phyloP scores from a whole-genome alignment of 768 basidiomycete species.

The Leccinum rimulosum region DNA sequence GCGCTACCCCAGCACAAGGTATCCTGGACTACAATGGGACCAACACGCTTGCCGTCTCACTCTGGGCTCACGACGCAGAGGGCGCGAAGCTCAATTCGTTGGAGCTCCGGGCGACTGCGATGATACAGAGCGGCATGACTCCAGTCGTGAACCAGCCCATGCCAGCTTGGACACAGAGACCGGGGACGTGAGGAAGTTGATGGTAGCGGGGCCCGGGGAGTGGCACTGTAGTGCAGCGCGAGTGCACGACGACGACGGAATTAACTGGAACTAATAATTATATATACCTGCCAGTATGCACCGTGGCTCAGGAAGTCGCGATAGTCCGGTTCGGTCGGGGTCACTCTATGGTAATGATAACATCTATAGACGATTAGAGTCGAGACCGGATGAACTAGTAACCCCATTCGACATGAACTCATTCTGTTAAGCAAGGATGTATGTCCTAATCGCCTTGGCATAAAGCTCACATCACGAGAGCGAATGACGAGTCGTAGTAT shows the following conservation, averaged over 20 bases:
- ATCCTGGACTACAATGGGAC: conserved; percentile 47
- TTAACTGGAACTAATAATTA: neutral
- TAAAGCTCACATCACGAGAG: neutral
- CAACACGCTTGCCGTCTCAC: conserved; percentile 47
- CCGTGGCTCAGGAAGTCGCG: no score
- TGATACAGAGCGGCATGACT: conserved; percentile 24
- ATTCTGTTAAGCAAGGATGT: no score
- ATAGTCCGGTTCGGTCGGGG: no score
- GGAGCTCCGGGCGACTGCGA: conserved; percentile 36
- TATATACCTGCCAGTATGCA: neutral
- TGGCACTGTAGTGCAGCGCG: neutral
- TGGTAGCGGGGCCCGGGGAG: neutral
- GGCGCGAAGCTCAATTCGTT: conserved; percentile 44
- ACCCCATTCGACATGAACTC: no score
- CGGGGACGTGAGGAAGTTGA: conserved; percentile 13
- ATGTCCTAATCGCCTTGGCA: neutral
- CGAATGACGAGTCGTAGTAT: no score
- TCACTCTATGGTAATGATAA: no score
- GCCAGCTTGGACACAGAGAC: conserved; percentile 23
- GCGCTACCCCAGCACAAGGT: conserved; percentile 39
- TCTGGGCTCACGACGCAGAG: conserved; percentile 42
- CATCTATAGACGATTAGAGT: no score
- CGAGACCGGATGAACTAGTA: no score
- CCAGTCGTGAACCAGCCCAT: conserved; percentile 27
- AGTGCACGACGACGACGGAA: neutral